Base-by-base conservation (phyloP, 2,329 filamentous ascomycete species). In the Epichloe bromicola region DNA sequence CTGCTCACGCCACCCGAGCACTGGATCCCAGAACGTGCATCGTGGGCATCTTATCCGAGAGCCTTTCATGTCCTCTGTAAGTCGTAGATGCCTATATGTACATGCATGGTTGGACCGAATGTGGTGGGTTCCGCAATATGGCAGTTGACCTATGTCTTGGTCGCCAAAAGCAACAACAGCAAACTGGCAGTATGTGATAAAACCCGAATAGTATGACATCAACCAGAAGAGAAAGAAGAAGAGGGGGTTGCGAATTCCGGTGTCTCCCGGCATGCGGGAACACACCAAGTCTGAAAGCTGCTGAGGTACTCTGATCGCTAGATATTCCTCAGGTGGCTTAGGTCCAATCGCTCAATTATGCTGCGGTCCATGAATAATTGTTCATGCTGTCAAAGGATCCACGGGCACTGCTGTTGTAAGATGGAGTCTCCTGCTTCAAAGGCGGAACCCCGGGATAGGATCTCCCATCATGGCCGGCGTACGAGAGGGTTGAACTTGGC, bases 311-410 rank as follows among this genome's bases (percentile, higher is more conserved):
- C 10, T 17, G 17, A 33, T 12, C 17, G 37, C 4, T 5, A 23
- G 40, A 42, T 17, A 23, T 6, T 26, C 42, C 33, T 33, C 26
- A 34, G n/a, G 26, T 12, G 19, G 46, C 15, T 8, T n/a, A 14
- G 1, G 5, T 17, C 2, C 15, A n/a, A 20, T 17, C 11, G 40
- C 20, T 17, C n/a, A 12, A 41, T 56, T 63, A 76, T 51, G 72
- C 75, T 48, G 71, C 66, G 56, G 72, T 78, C 78, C 78, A 80
- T 34, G 75, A 77, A 60, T 80, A 80, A 60, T 79, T 74, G 60
- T 71, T 74, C 63, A 78, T 68, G 46, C 66, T 67, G 50, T 73
- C 71, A 52, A 74, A 75, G 14, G 74, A 74, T 17, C 68, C 69
- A 44, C 70, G 63, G 33, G 66, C 57, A 12, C 62, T 63, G 41